Conservation (phyloP, 2,329 filamentous ascomycete genomes). For the Didymella lethalis region DNA sequence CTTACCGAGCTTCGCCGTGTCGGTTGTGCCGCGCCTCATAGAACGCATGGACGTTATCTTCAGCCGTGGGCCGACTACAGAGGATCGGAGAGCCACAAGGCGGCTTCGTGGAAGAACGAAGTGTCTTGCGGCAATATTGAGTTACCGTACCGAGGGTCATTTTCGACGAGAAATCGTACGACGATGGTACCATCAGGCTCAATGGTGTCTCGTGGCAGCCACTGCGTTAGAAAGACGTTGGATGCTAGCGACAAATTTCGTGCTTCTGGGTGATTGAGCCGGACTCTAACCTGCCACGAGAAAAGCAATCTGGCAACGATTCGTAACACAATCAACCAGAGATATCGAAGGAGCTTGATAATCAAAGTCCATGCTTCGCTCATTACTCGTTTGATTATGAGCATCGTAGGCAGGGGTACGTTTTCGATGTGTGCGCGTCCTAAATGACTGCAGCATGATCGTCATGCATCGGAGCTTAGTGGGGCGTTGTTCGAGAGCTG, state of each 20-base stretch:
- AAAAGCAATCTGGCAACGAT: not conserved
- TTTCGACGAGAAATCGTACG: slow-evolving; percentile 9
- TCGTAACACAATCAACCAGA: not conserved
- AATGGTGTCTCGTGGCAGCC: not conserved
- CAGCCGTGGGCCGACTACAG: slow-evolving; percentile 10
- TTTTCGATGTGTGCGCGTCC: not conserved
- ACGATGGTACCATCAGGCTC: slow-evolving; percentile 4
- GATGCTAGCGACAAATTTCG: not conserved
- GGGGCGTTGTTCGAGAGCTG: slow-evolving; percentile 4
- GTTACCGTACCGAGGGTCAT: not conserved
- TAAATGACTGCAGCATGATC: slow-evolving; percentile 7
- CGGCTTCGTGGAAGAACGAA: not conserved
- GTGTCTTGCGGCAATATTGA: not conserved
- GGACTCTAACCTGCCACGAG: not conserved
- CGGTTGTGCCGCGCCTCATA: not conserved
- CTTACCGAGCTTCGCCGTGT: slow-evolving; percentile 20
- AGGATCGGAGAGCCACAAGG: slow-evolving; percentile 1
- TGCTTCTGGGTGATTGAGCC: not conserved
- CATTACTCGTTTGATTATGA: not conserved
- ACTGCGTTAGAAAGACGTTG: slow-evolving; percentile 2
- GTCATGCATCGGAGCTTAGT: slow-evolving; percentile 16
- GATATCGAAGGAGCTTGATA: not conserved
- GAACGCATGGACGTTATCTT: not conserved
- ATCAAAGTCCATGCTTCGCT: not conserved
- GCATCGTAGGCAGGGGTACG: not conserved